These are phyloP conservation scores for Colletotrichum brevisporum DNA, from an alignment of 2,329 filamentous ascomycete genomes.

Conservation along the genomic window DNA sequence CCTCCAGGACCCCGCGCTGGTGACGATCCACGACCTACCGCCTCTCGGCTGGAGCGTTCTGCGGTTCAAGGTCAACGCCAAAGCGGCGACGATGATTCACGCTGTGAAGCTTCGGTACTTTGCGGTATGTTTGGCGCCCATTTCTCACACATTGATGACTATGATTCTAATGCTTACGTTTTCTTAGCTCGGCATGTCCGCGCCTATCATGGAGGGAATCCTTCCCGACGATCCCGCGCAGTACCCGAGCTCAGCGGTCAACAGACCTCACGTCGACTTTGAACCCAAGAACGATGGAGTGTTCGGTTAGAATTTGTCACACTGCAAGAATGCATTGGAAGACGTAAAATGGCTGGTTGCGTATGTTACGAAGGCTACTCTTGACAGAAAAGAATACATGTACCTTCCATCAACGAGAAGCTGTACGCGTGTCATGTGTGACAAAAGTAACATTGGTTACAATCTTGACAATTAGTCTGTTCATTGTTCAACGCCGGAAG, in stretches of 20 bases:
- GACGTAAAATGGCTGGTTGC: no score
- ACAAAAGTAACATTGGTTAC: no score
- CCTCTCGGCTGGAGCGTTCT: slow-evolving; percentile 32
- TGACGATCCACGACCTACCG: slow-evolving; percentile 29
- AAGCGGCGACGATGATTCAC: slow-evolving; percentile 38
- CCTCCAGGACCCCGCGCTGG: slow-evolving; percentile 11
- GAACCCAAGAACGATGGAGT: slow-evolving; percentile 32
- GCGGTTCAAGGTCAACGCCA: slow-evolving; percentile 25
- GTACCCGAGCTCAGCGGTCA: slow-evolving; percentile 18
- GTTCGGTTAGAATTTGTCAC: slow-evolving; percentile 1
- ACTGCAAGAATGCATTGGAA: no score
- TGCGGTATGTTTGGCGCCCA: slow-evolving; percentile 33
- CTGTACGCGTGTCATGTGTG: no score
- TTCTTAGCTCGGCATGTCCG: slow-evolving; percentile 32
- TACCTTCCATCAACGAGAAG: no score
- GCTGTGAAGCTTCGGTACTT: slow-evolving; percentile 37
- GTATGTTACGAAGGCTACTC: no score
- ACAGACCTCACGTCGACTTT: slow-evolving; percentile 22
- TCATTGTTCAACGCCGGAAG: no score
- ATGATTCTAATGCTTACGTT: not conserved
- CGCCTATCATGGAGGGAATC: slow-evolving; percentile 35
- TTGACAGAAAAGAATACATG: no score
- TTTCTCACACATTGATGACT: not conserved
- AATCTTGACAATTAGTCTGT: no score
- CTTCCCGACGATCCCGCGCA: slow-evolving; percentile 8